Evolutionary conservation across 345 rosid genomes (phyloP).

Genomic region (Cardamine occulta): DNA sequence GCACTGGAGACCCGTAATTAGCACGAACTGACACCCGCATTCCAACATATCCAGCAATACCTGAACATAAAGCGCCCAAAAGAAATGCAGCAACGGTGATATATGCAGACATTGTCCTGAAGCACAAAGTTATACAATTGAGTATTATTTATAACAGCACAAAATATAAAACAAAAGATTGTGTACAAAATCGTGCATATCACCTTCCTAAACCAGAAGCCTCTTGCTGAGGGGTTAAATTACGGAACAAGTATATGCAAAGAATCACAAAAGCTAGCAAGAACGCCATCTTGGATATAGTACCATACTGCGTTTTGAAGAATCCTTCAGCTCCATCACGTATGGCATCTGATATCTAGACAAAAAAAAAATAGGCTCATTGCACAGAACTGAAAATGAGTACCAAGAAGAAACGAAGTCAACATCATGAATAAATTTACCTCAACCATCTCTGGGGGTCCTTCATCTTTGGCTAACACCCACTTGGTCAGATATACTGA

Average conservation of each 20-base stretch:
- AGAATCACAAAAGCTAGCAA: slow-evolving; percentile 85
- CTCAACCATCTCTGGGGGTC: slow-evolving; percentile 94
- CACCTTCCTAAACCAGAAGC: slow-evolving; percentile 92
- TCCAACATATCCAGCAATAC: slow-evolving; percentile 92
- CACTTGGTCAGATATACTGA: slow-evolving; percentile 81
- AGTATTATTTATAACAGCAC: slow-evolving; percentile 27
- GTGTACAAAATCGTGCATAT: slow-evolving; percentile 23
- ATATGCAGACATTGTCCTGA: slow-evolving; percentile 77
- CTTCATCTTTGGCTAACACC: slow-evolving; percentile 97
- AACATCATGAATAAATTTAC: slow-evolving; percentile 44
- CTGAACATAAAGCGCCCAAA: slow-evolving; percentile 89
- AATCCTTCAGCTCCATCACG: slow-evolving; percentile 99
- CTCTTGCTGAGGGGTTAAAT: slow-evolving; percentile 90
- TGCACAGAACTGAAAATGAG: not conserved
- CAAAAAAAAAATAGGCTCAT: slow-evolving; percentile 47
- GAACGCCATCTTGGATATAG: slow-evolving; percentile 94
- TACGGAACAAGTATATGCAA: slow-evolving; percentile 79
- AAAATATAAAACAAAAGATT: not conserved
- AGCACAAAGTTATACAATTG: slow-evolving; percentile 35
- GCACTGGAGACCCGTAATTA: slow-evolving; percentile 95
- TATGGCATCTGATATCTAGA: slow-evolving; percentile 94
- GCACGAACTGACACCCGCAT: slow-evolving; percentile 99
- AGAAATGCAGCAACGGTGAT: slow-evolving; percentile 95
- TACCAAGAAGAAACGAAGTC: not conserved
- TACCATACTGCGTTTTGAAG: slow-evolving; percentile 93